These are phyloP conservation scores for Phytophthora sp. DNA, from an alignment of 352 stramenopile species.

Conservation along the genomic window DNA sequence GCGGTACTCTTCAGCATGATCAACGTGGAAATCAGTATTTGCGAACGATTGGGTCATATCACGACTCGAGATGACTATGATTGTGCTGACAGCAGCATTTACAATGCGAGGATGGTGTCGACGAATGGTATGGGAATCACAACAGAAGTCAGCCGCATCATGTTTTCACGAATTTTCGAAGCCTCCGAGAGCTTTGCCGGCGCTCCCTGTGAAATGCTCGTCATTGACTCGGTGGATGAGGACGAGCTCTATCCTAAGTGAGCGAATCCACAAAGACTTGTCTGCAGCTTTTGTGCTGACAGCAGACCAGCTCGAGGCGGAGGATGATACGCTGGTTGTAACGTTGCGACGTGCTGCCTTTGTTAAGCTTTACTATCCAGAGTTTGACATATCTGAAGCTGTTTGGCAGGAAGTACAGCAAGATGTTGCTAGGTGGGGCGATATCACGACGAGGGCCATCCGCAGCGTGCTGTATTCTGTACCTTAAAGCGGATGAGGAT, in stretches of 20 bases:
- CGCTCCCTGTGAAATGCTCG: constrained; percentile 4
- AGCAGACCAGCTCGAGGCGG: not conserved
- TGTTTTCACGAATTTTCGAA: not conserved
- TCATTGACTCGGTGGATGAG: constrained; percentile 18
- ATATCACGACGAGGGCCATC: constrained; percentile 21
- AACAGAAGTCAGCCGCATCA: constrained; percentile 5
- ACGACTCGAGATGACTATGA: constrained; percentile 35
- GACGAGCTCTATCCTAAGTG: constrained; percentile 16
- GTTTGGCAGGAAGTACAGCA: constrained; percentile 10
- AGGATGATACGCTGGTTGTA: constrained; percentile 16
- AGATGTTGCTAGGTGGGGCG: constrained; percentile 18
- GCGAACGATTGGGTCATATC: constrained; percentile 32
- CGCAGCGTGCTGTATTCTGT: constrained; percentile 14
- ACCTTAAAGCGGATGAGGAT: not conserved
- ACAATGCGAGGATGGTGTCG: constrained; percentile 1
- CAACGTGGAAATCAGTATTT: constrained; percentile 42
- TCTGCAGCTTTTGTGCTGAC: constrained; percentile 5
- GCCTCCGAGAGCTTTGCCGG: not conserved
- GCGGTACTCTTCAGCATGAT: constrained; percentile 16
- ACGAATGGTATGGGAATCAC: not conserved
- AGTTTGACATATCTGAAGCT: constrained; percentile 8
- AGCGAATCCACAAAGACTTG: constrained; percentile 15
- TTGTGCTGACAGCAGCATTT: constrained; percentile 5
- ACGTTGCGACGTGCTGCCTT: constrained; percentile 23
- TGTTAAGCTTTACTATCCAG: constrained; percentile 13